Evolutionary conservation across 116 monocot genomes (phyloP).

Genomic region (Phalaenopsis hybrid): DNA sequence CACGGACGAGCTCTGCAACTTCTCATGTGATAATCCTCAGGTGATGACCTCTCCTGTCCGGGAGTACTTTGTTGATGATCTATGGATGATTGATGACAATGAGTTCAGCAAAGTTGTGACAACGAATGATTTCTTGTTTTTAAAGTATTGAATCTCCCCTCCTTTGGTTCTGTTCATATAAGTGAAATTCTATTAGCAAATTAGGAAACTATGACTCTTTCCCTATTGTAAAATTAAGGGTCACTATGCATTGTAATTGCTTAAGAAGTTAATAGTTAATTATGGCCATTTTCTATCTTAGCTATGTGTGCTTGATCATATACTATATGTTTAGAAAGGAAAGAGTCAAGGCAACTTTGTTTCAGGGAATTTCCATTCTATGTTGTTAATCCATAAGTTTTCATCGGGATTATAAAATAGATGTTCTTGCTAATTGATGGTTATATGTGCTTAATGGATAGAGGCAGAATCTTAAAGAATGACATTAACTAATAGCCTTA

Average conservation of each 20-base stretch:
- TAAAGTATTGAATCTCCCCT: background rate
- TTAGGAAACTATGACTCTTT: background rate
- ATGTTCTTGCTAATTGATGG: background rate
- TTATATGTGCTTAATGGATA: background rate
- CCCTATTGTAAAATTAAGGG: slow-evolving; percentile 5
- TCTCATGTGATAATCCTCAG: slow-evolving; percentile 5
- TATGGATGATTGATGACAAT: slow-evolving; percentile 32
- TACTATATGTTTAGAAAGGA: background rate
- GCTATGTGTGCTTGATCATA: background rate
- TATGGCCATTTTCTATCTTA: background rate
- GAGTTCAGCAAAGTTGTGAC: slow-evolving; percentile 7
- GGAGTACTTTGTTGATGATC: slow-evolving; percentile 20
- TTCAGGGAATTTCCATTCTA: background rate
- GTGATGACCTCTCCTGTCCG: slow-evolving; percentile 21
- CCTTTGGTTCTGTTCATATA: background rate
- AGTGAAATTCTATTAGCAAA: background rate
- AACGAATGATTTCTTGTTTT: background rate
- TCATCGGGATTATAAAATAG: background rate
- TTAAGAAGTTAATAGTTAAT: background rate
- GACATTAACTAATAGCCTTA: background rate
- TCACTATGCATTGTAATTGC: background rate
- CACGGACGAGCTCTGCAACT: slow-evolving; percentile 19
- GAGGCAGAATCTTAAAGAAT: background rate
- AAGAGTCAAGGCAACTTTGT: background rate
- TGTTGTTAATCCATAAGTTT: background rate